Conservation (phyloP, 2,329 filamentous ascomycete species). For the Delphinella strobiligena region DNA sequence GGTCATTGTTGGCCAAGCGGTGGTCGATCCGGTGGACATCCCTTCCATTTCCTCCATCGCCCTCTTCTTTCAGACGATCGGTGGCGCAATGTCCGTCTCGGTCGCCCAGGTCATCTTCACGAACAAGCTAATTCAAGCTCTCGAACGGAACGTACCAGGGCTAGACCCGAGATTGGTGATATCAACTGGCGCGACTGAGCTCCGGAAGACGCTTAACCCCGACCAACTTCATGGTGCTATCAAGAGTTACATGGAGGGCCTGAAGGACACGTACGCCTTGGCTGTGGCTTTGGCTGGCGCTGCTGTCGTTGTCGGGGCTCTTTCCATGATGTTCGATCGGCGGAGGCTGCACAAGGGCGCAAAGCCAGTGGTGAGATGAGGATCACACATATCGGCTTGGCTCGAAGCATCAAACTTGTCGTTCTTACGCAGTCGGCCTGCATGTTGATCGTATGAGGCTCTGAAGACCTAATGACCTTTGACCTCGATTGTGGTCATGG, state of each 20-base stretch:
- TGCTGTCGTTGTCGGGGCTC: constrained; percentile 1
- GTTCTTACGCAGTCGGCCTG: no score
- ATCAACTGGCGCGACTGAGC: constrained; percentile 31
- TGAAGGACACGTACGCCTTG: constrained; percentile 10
- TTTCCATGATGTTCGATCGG: no score
- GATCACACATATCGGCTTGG: no score
- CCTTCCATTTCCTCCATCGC: no score
- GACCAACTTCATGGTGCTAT: constrained; percentile 19
- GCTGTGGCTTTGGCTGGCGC: neutral
- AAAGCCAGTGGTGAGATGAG: no score
- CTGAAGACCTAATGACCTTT: no score
- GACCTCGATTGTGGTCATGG: no score
- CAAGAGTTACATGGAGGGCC: constrained; percentile 22
- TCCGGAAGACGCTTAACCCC: constrained; percentile 23
- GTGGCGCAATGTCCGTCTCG: constrained; percentile 30
- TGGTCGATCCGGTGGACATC: constrained; percentile 23
- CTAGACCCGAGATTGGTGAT: constrained; percentile 25
- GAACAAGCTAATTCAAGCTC: constrained; percentile 23
- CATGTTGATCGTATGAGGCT: no score
- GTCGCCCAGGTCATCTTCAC: constrained; percentile 31
- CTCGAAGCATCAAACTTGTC: no score
- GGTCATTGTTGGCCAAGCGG: constrained; percentile 27
- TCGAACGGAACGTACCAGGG: constrained; percentile 22
- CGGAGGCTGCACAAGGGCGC: no score
- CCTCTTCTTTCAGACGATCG: constrained; percentile 26